These are phyloP conservation scores for Phialophora verrucosa DNA, from an alignment of 2,329 filamentous ascomycete species.

Conservation along the genomic window DNA sequence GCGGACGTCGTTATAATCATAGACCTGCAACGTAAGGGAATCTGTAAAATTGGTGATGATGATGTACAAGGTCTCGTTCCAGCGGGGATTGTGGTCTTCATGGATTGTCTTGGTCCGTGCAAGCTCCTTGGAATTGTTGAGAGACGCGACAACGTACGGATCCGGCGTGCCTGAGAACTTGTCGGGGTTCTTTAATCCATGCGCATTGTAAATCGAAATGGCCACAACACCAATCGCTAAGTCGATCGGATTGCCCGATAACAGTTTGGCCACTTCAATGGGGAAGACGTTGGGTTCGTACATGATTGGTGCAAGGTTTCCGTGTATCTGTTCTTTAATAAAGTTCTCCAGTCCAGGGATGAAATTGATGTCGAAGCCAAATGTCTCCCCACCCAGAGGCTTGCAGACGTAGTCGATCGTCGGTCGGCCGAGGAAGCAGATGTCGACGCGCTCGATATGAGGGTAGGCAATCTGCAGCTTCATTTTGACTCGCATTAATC, in stretches of 20 bases:
- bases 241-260: constrained; percentile 90
- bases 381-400: constrained; percentile 89
- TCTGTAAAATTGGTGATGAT: constrained; percentile 92
- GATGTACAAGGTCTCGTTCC: constrained; percentile 96
- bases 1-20: constrained; percentile 92
- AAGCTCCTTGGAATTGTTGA: constrained; percentile 81
- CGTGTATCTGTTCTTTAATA: constrained; percentile 95
- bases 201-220: constrained; percentile 86
- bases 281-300: constrained; percentile 97
- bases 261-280: constrained; percentile 97
- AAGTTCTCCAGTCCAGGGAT: constrained; percentile 92
- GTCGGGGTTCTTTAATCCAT: constrained; percentile 92
- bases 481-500: constrained; percentile 94
- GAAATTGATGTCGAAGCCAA: constrained; percentile 99
- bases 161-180: constrained; percentile 91
- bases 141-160: constrained; percentile 82
- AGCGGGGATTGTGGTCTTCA: constrained; percentile 84
- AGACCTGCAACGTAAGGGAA: constrained; percentile 80
- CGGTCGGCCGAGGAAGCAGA: constrained; percentile 89
- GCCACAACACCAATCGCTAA: constrained; percentile 94
- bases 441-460: constrained; percentile 90
- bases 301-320: constrained; percentile 94
- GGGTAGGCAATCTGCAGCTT: constrained; percentile 97
- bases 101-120: constrained; percentile 87
- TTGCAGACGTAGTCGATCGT: constrained; percentile 98